Evolutionary conservation across 768 basidiomycete species (phyloP), one percentile per base, ranked within the genome.

Genomic region (Artomyces pyxidatus): DNA sequence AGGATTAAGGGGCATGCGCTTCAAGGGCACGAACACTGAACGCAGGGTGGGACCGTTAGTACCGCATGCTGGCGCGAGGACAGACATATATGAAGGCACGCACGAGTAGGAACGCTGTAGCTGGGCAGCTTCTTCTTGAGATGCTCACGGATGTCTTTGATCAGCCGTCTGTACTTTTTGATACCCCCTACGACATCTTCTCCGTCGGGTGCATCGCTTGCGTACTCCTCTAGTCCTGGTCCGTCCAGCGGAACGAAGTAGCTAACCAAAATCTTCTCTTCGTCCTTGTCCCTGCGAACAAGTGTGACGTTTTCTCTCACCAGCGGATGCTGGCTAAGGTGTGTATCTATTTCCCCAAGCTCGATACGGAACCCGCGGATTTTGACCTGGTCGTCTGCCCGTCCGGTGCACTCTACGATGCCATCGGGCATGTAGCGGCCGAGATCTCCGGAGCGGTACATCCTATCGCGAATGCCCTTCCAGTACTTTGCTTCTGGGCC

Each of bases 311-410:
- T 99, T 69, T 98, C 96, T n/a, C 95, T 74, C 2, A 99, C 81
- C 17, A 91, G 77, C 7, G 90, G 86, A 63, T 98, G 94, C 60
- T 93, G 84, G 58, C 87, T 88, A 49, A 99, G 80, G 68, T 95
- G 84, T 0, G 89, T 96, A 64, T 99, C 96, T 56, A 99, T 96
- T 65, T 99, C 96, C 14, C 94, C 94, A 6, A 98, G 77, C 64
- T 99, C 96, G 60, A 99, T 98, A 22, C 96, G 77, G 82, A 99
- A 99, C 2, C 96, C 96, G 47, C 96, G 88, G 66, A 99, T 98
- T 71, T 99, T 98, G 70, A 99, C 90, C 63, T 99, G 96, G 62
- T 98, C 95, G 63, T 99, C 96, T 2, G 95, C 94, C 19, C 96
- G 81, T 17, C 96, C 96, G 0, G 89, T 93, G 63, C 96, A 98